Conservation (phyloP, 495 filamentous ascomycete genomes). For the Clavariopsis aquatica region DNA sequence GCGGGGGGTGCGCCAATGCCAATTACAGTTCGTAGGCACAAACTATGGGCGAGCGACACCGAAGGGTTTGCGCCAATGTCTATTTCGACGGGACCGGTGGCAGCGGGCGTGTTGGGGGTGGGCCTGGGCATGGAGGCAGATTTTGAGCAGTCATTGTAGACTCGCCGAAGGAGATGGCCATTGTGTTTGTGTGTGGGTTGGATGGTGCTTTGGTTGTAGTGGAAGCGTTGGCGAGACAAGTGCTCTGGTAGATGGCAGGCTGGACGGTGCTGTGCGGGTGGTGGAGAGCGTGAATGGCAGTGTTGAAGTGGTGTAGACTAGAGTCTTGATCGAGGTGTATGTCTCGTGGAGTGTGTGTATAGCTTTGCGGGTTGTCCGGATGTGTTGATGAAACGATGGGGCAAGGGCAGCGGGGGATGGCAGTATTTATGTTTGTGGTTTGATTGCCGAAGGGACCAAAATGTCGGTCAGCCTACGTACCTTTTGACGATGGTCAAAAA, state of each 20-base stretch:
- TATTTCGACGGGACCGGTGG: slow-evolving; percentile 66
- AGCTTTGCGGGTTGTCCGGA: slow-evolving; percentile 20
- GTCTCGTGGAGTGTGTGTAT: slow-evolving; percentile 4
- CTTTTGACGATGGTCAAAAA: slow-evolving; percentile 38
- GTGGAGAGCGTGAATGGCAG: neutral
- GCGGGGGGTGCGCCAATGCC: slow-evolving; percentile 21
- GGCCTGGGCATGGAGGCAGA: slow-evolving; percentile 82
- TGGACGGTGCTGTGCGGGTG: slow-evolving; percentile 1
- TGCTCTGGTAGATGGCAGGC: neutral
- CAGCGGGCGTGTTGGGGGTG: slow-evolving; percentile 79
- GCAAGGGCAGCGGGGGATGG: slow-evolving; percentile 16
- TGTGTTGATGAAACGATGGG: slow-evolving; percentile 30
- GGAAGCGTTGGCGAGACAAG: neutral
- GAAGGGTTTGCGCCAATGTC: neutral
- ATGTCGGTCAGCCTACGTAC: slow-evolving; percentile 39
- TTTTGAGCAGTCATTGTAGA: slow-evolving; percentile 65
- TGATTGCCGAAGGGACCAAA: slow-evolving; percentile 24
- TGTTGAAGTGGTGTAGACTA: slow-evolving; percentile 1
- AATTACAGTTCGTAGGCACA: slow-evolving; percentile 11
- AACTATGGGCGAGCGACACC: slow-evolving; percentile 3
- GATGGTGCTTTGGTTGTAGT: neutral
- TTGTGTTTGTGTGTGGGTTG: slow-evolving; percentile 18
- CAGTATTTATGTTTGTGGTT: slow-evolving; percentile 36
- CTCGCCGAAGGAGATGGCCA: slow-evolving; percentile 43
- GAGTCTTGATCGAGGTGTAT: slow-evolving; percentile 19